Base-by-base conservation (phyloP, 495 filamentous ascomycete species). In the Aspergillus asperescens region DNA sequence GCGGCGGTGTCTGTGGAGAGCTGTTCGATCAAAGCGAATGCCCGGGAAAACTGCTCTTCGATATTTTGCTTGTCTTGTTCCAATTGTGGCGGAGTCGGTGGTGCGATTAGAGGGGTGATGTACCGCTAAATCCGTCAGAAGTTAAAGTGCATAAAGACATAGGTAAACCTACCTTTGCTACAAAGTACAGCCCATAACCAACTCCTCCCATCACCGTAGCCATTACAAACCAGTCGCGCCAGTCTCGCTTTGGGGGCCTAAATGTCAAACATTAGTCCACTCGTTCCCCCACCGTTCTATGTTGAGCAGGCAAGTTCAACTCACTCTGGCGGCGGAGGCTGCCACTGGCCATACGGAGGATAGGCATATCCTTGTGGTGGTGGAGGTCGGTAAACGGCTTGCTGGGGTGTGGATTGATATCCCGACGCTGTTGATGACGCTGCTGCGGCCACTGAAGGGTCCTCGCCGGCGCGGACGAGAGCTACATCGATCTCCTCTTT, bases 141-240 rank as follows among this genome's bases (percentile, higher is more conserved):
- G 16, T 12, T 15, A 19, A 29, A 29, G 12, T 24, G 9, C 12
- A 22, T 25, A n/a, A 32, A 18, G n/a, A 15, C 8, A 25, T 4
- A 34, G 48, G 46, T 38, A 50, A 63, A 87, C 50, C 20, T 43
- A 62, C 87, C 81, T 95, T 95, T 52, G 88, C 84, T 8, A 95
- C 78, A 59, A 82, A 81, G 64, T 90, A 96, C n/a, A 93, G 66
- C 2, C 89, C 90, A 61, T 94, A 95, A 7, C 87, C 78, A 4
- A 94, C 83, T 32, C 89, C 88, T 35, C 87, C 85, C 55, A 92
- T 84, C 7, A 95, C 86, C 0, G 90, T 96, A 7, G 91, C 90
- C 88, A 95, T 89, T 58, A 96, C 95, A 65, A 96, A 99, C 87
- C 88, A 96, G 61, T 99, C 93, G 41, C 93, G 80, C 93, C 93